These are phyloP conservation scores for Tremella mesenterica DNA, from an alignment of 768 basidiomycete species.

Conservation along the genomic window DNA sequence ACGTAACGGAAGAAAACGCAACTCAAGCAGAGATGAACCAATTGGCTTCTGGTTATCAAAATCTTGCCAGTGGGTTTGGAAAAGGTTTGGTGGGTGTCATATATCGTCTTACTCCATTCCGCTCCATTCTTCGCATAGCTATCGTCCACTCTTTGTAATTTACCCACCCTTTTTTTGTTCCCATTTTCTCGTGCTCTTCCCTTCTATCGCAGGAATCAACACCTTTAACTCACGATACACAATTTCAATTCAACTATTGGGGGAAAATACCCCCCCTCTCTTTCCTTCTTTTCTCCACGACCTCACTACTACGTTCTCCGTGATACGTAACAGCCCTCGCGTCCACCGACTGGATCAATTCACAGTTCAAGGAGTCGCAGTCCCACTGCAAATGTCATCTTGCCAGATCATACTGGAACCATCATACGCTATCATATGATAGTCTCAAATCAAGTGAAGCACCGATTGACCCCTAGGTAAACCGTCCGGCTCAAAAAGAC, in stretches of 20 bases:
- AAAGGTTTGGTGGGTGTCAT: slow-evolving; percentile 24
- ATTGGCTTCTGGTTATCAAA: slow-evolving; percentile 29
- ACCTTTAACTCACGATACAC: too few relatives aligned
- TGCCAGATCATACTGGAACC: too few relatives aligned
- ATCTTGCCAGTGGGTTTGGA: slow-evolving; percentile 18
- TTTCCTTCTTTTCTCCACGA: too few relatives aligned
- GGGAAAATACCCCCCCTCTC: too few relatives aligned
- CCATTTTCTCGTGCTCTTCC: background rate
- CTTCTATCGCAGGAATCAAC: too few relatives aligned
- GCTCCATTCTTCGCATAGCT: background rate
- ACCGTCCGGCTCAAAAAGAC: too few relatives aligned
- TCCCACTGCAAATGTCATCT: too few relatives aligned
- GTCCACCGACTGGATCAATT: too few relatives aligned
- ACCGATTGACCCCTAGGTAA: background rate
- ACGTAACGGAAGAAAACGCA: slow-evolving; percentile 19
- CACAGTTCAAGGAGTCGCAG: too few relatives aligned
- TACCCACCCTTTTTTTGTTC: background rate
- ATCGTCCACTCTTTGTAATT: background rate
- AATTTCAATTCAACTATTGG: too few relatives aligned
- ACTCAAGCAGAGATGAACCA: slow-evolving; percentile 29
- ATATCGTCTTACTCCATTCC: background rate
- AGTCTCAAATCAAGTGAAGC: background rate
- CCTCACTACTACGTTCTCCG: too few relatives aligned
- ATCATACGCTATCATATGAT: background rate
- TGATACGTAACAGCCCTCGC: too few relatives aligned